Percentiles rank a stretch among this genome's conserved stretches.
These are phyloP conservation scores for Condylostoma magnum DNA, from an alignment of 169 alveolate species.

Conservation along the genomic window DNA sequence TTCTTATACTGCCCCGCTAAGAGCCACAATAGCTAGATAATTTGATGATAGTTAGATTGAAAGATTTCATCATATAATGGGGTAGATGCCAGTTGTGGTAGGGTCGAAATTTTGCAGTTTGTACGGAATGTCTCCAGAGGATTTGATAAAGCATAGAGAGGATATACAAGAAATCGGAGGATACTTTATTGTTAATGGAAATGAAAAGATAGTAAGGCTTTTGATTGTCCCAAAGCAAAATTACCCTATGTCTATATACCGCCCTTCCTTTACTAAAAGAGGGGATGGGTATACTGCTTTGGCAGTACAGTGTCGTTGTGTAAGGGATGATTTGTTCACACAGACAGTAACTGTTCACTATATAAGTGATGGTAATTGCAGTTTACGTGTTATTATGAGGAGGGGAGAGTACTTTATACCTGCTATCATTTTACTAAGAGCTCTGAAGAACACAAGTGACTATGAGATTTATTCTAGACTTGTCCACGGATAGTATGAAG, in stretches of 20 bases:
- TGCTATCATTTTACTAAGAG: slow-evolving; percentile 69
- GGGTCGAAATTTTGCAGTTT: slow-evolving; percentile 93
- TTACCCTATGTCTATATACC: slow-evolving; percentile 88
- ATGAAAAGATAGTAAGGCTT: slow-evolving; percentile 95
- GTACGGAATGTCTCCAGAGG: slow-evolving; percentile 82
- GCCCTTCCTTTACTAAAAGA: slow-evolving; percentile 84
- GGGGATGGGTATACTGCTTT: slow-evolving; percentile 78
- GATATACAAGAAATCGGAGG: slow-evolving; percentile 99
- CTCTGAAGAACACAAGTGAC: slow-evolving; percentile 75
- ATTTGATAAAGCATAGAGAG: slow-evolving; percentile 93
- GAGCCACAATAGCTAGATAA: slow-evolving; percentile 80
- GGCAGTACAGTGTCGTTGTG: slow-evolving; percentile 81
- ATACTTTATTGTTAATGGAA: slow-evolving; percentile 97
- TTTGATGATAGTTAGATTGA: slow-evolving; percentile 69
- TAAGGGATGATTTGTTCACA: slow-evolving; percentile 83
- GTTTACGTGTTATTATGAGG: slow-evolving; percentile 72
- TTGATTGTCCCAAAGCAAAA: slow-evolving; percentile 94
- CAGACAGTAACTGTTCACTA: slow-evolving; percentile 86
- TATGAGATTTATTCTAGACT: slow-evolving; percentile 66
- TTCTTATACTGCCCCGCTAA: slow-evolving; percentile 91
- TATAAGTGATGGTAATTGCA: slow-evolving; percentile 81
- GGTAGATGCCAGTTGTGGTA: slow-evolving; percentile 97
- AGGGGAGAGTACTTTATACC: slow-evolving; percentile 88
- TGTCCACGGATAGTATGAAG: slow-evolving; percentile 68
- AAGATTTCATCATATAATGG: slow-evolving; percentile 81